Percentiles rank a stretch among this genome's conserved stretches.
phyloP scores from a whole-genome alignment of 192 early-diverging fungal genomes.

The Phycomyces blakesleeanus region DNA sequence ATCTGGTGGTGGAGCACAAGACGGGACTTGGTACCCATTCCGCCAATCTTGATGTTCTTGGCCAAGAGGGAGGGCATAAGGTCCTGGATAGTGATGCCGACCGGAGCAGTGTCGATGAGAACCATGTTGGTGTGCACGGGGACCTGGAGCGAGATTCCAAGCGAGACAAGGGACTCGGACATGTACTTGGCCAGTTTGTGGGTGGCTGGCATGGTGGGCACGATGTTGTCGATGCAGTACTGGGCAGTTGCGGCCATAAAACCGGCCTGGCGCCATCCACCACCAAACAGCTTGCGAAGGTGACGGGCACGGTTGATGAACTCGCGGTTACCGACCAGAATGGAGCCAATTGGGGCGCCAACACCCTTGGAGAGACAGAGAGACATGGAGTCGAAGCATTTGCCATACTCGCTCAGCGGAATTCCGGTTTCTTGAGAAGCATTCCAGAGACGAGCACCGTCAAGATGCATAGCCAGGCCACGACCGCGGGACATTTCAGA shows the following conservation, averaged over 20 bases:
- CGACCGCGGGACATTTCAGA: constrained; percentile 48
- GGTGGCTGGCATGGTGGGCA: constrained; percentile 65
- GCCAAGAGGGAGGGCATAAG: constrained; percentile 41
- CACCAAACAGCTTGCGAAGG: constrained; percentile 87
- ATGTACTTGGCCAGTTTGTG: constrained; percentile 62
- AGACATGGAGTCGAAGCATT: constrained; percentile 76
- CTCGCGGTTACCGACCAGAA: constrained; percentile 67
- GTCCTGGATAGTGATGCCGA: constrained; percentile 46
- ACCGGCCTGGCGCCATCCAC: constrained; percentile 91
- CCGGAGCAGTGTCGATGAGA: constrained; percentile 53
- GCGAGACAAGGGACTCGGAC: constrained; percentile 47
- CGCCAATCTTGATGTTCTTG: constrained; percentile 57
- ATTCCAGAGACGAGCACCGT: constrained; percentile 91
- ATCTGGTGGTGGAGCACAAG: constrained; percentile 76
- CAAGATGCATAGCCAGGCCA: constrained; percentile 75
- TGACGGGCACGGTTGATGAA: constrained; percentile 77
- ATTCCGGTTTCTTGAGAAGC: constrained; percentile 72
- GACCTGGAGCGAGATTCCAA: constrained; percentile 64
- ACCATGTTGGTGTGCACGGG: constrained; percentile 90
- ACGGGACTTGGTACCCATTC: constrained; percentile 41
- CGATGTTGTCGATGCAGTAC: constrained; percentile 69
- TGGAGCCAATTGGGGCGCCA: constrained; percentile 86
- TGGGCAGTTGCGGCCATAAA: constrained; percentile 73
- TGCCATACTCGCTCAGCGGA: constrained; percentile 62
- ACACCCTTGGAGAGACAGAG: constrained; percentile 90